phyloP scores from a whole-genome alignment of 805 yeast genomes.

The Cyberlindnera xylosilytica region DNA sequence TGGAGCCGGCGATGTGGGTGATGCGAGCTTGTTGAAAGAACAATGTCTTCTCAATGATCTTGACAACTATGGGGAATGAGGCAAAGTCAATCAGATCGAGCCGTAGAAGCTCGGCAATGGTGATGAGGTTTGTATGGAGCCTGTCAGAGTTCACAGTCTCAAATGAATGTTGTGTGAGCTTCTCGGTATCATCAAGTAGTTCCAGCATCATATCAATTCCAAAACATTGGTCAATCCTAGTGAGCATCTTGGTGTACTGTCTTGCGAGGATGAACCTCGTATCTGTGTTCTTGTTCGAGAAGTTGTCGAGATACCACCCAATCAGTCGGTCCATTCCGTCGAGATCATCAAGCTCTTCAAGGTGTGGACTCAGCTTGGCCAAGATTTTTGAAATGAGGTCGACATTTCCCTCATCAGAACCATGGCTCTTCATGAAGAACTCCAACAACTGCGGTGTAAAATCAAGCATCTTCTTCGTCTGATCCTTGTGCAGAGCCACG shows the following conservation, averaged over 20 bases:
- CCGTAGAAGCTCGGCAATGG: conserved; percentile 32
- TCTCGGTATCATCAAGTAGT: conserved; percentile 22
- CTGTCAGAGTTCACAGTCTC: conserved; percentile 31
- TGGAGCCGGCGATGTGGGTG: conserved; percentile 55
- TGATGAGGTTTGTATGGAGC: conserved; percentile 34
- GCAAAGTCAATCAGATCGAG: conserved; percentile 11
- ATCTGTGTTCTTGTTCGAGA: conserved; percentile 48
- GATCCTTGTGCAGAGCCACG: conserved; percentile 23
- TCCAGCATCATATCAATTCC: conserved; percentile 40
- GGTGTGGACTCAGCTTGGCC: conserved; percentile 20
- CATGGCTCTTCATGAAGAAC: not conserved
- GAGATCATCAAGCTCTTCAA: conserved; percentile 14
- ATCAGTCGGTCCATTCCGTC: conserved; percentile 45
- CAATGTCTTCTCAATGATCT: conserved; percentile 42
- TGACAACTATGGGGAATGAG: conserved; percentile 12
- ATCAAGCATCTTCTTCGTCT: conserved; percentile 1
- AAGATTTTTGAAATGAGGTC: conserved; percentile 23
- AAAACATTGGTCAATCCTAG: conserved; percentile 33
- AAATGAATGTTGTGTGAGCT: conserved; percentile 29
- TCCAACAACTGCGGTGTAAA: not conserved
- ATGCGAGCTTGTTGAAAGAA: conserved; percentile 56
- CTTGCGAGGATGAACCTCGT: conserved; percentile 68
- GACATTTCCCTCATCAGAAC: conserved; percentile 3
- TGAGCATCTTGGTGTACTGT: conserved; percentile 49
- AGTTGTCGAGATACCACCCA: conserved; percentile 41